Percentiles rank a stretch among this genome's conserved stretches.
Evolutionary conservation across 2,329 filamentous ascomycete species (phyloP).

Genomic region (Byssoonygena ceratinophila): DNA sequence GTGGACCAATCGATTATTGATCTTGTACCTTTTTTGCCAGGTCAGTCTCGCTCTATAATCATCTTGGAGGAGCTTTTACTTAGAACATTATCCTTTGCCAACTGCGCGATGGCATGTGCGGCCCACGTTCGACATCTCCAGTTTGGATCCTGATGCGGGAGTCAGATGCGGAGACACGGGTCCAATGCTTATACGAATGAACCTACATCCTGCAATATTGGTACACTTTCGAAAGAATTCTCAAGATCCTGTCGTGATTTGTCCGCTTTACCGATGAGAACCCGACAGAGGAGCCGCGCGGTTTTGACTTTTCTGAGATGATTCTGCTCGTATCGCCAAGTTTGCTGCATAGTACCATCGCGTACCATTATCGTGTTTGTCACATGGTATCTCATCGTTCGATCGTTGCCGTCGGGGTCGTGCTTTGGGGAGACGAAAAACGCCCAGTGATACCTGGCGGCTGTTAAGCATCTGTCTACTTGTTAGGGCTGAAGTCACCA

Average conservation of each 20-base stretch:
- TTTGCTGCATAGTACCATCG: background rate
- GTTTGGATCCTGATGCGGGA: slow-evolving; percentile 18
- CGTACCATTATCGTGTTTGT: slow-evolving; percentile 10
- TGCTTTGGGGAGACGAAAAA: slow-evolving; percentile 18
- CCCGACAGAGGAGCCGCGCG: slow-evolving; percentile 28
- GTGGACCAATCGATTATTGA: slow-evolving; percentile 3
- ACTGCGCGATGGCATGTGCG: slow-evolving; percentile 3
- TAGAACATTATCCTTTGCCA: slow-evolving; percentile 7
- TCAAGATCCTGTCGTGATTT: slow-evolving; percentile 26
- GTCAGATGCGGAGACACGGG: slow-evolving; percentile 27
- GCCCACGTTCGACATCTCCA: slow-evolving; percentile 12
- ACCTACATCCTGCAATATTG: slow-evolving; percentile 26
- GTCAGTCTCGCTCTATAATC: background rate
- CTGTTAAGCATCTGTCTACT: background rate
- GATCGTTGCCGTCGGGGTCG: slow-evolving; percentile 18
- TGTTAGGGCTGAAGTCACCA: background rate
- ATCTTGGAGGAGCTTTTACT: background rate
- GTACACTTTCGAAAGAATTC: slow-evolving; percentile 25
- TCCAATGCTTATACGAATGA: slow-evolving; percentile 26
- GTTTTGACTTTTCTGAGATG: slow-evolving; percentile 16
- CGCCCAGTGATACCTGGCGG: slow-evolving; percentile 8
- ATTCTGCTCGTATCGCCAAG: slow-evolving; percentile 15
- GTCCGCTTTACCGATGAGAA: slow-evolving; percentile 34
- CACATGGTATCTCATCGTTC: slow-evolving; percentile 18
- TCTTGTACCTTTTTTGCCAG: background rate